These are phyloP conservation scores for Cordyceps farinosa DNA, from an alignment of 2,329 filamentous ascomycete species.

Conservation along the genomic window DNA sequence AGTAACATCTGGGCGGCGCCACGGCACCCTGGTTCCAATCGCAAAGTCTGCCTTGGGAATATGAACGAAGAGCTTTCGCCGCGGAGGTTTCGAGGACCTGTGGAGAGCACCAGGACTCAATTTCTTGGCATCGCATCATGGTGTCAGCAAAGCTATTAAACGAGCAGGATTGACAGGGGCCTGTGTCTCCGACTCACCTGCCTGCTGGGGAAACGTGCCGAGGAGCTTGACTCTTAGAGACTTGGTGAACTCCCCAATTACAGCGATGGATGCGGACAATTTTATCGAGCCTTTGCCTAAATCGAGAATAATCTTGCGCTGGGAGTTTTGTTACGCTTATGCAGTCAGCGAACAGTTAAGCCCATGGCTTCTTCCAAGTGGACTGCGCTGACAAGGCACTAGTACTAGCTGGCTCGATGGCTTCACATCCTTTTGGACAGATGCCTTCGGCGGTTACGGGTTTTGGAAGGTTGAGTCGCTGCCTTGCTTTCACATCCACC, in stretches of 20 bases:
- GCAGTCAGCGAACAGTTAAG: constrained; percentile 2
- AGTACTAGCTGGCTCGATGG: background rate
- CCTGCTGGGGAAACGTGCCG: background rate
- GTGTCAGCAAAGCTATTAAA: background rate
- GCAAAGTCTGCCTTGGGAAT: too few relatives aligned
- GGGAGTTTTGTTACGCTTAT: background rate
- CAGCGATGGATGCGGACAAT: background rate
- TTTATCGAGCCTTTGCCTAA: background rate
- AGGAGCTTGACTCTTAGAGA: background rate
- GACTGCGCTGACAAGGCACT: constrained; percentile 6
- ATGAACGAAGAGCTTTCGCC: too few relatives aligned
- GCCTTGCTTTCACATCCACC: background rate
- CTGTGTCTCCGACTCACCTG: background rate
- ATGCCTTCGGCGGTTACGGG: background rate
- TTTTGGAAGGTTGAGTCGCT: background rate
- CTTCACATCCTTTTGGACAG: background rate
- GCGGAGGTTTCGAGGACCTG: too few relatives aligned
- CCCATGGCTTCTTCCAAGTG: background rate
- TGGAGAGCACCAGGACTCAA: too few relatives aligned
- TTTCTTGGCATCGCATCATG: background rate
- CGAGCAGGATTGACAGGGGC: background rate
- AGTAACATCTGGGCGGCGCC: background rate
- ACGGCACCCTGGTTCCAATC: too few relatives aligned
- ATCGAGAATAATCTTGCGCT: constrained; percentile 5
- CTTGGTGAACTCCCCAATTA: background rate